Evolutionary conservation across 176 grass and related monocot genomes (phyloP), one percentile per base, ranked within the genome.

Genomic region (Hyparrhenia diplandra): DNA sequence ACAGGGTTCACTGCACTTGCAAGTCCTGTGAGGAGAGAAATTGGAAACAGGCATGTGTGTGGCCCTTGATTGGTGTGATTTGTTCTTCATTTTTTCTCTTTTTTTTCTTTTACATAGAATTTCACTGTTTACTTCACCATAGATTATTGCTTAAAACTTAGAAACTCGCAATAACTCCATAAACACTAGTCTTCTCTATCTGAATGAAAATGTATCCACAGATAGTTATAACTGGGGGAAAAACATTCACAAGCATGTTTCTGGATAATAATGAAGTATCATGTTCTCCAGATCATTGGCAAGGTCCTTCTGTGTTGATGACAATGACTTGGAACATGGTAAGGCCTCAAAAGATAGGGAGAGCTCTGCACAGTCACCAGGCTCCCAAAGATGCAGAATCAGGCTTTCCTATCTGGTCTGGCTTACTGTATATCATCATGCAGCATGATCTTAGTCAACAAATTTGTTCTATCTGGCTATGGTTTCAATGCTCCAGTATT

Each of bases 381-480:
- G 43, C 80, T 82, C 61, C 57, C 85, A 28, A 99, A 89, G 35
- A 80, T 95, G 79, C 85, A 86, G 35, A 93, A 99, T 73, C 86
- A 87, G 40, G 89, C 96, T 85, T 80, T 99, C 76, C 66, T 98
- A 64, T 98, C 95, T 83, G 92, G 95, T 70, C 78, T 98, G 30
- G 92, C 66, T 17, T 98, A 98, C 84, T 95, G 95, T 51, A 40
- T 98, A 84, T 88, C 92, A 69, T 94, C 92, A n/a, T 94, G 90
- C 75, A 91, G 92, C 88, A 98, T 98, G 95, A 98, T 98, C 73
- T 84, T 98, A 31, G 84, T 98, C 51, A 98, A 98, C 81, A 98
- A 98, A 52, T 94, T 85, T 85, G 78, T 98, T 39, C 69, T 98
- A 30, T 98, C 92, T 72, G 92, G 79, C 72, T 98, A 93, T 34